Evolutionary conservation across 2,329 filamentous ascomycete genomes (phyloP).

Genomic region (Claviceps monticola): DNA sequence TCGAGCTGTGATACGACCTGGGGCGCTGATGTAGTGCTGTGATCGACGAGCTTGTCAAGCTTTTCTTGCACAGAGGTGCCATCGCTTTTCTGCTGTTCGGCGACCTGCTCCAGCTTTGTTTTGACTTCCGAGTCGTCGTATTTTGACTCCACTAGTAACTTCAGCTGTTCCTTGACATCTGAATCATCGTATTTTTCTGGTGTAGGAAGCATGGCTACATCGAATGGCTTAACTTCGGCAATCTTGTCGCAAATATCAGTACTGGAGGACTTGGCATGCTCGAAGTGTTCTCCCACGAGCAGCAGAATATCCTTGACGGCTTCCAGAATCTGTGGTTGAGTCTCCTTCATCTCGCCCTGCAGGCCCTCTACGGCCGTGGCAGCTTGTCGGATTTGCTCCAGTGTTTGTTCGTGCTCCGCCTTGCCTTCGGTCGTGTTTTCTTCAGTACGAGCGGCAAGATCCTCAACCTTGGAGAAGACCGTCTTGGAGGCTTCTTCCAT

Average conservation of each 20-base stretch:
- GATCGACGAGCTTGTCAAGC: constrained; percentile 39
- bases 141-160: constrained; percentile 26
- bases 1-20: constrained; percentile 64
- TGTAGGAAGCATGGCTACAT: constrained; percentile 43
- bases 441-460: constrained; percentile 61
- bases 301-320: constrained; percentile 74
- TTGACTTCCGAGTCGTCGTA: constrained; percentile 37
- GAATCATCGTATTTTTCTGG: constrained; percentile 36
- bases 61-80: constrained; percentile 22
- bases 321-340: constrained; percentile 78
- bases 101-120: constrained; percentile 38
- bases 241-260: constrained; percentile 44
- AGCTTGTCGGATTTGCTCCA: constrained; percentile 66
- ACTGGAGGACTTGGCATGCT: constrained; percentile 61
- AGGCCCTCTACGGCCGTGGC: constrained; percentile 60
- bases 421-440: constrained; percentile 61
- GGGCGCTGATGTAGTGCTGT: constrained; percentile 45
- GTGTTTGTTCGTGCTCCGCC: constrained; percentile 68
- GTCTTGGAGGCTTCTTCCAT: constrained; percentile 79
- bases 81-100: constrained; percentile 15
- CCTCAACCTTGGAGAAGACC: constrained; percentile 70
- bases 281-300: constrained; percentile 74
- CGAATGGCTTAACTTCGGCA: constrained; percentile 45
- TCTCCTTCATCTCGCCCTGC: constrained; percentile 66
- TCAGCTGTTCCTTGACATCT: constrained; percentile 17